Evolutionary conservation across 176 grass and related monocot species (phyloP), one percentile per base, ranked within the genome.

Genomic region (Chrysopogon serrulatus): DNA sequence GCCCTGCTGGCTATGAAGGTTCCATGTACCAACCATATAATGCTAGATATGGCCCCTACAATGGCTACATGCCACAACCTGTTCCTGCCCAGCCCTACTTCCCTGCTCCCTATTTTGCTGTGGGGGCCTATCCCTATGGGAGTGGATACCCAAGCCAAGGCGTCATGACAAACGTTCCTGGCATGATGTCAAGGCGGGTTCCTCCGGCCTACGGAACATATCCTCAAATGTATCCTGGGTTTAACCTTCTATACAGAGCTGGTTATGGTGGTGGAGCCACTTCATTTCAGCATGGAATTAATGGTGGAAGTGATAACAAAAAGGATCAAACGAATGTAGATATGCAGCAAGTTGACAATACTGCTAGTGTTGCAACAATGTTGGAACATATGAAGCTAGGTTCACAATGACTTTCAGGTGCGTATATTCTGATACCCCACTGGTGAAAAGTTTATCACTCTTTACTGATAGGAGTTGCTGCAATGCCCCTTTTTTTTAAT

Each of bases 351-450:
- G 71, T 78, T 65, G 71, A 66, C 45, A 72, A 19, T 26, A 17
- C 77, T 83, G 71, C 76, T 72, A 49, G 84, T 0, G 11, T 91
- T 10, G 31, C 82, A 27, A 18, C 84, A 63, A 87, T 86, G 80
- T 73, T 92, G 15, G 90, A 94, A 73, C 74, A 83, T 78, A 83
- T 92, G 81, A 94, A 90, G 83, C 76, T 94, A 87, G 90, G 88
- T 71, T 86, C 84, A 43, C 87, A 94, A 94, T 92, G 84, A 94
- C 77, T 63, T 87, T 90, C 82, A 80, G 84, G 85, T 94, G 32
- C 73, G 89, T 85, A 45, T 34, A 39, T 63, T 74, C 48, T 69
- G 62, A 80, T 27, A 43, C 53, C 10, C 6, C 36, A 45, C 24
- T 36, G 18, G 76, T 79, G 85, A 44, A 57, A 75, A 24, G n/a